A percentile compares a stretch with the other conserved stretches of the same genome.
These are phyloP conservation scores for Diaporthe citri DNA, from an alignment of 2,329 filamentous ascomycete species.

Conservation along the genomic window DNA sequence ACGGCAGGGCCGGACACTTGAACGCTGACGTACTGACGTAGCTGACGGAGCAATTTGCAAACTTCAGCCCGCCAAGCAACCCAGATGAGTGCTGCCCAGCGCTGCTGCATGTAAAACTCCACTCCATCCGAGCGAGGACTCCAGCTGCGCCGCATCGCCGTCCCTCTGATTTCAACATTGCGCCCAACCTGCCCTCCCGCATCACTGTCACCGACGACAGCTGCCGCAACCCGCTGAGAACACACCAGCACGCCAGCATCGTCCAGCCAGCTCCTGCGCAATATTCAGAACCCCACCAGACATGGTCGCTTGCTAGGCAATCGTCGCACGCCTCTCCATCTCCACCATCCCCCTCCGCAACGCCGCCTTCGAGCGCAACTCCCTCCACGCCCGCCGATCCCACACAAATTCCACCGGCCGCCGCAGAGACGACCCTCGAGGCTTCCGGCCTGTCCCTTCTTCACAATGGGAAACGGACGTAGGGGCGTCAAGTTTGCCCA, in stretches of 20 bases:
- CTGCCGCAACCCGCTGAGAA: not conserved
- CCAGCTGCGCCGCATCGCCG: constrained; percentile 17
- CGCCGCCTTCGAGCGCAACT: constrained; percentile 18
- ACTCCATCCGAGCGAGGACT: constrained; percentile 9
- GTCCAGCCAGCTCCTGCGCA: not conserved
- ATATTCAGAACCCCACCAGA: not conserved
- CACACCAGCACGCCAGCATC: not conserved
- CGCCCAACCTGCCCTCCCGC: not conserved
- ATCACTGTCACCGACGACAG: not conserved
- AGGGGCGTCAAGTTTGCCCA: constrained; percentile 69
- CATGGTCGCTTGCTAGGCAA: constrained; percentile 29
- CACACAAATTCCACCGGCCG: not conserved
- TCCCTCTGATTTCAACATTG: constrained; percentile 19
- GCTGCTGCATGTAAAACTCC: constrained; percentile 24
- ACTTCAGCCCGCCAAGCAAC: constrained; percentile 29
- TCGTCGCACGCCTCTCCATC: constrained; percentile 6
- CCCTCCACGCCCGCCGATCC: not conserved
- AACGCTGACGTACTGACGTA: constrained; percentile 34
- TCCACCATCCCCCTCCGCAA: constrained; percentile 5
- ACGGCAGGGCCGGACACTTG: constrained; percentile 21
- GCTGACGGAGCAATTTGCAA: constrained; percentile 34
- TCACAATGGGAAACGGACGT: constrained; percentile 52
- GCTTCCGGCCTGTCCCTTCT: not conserved
- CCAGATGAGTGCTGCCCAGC: constrained; percentile 23
- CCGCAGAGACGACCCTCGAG: not conserved